phyloP scores from a whole-genome alignment of 2,329 filamentous ascomycete species.

The Xylariaceae sp. region DNA sequence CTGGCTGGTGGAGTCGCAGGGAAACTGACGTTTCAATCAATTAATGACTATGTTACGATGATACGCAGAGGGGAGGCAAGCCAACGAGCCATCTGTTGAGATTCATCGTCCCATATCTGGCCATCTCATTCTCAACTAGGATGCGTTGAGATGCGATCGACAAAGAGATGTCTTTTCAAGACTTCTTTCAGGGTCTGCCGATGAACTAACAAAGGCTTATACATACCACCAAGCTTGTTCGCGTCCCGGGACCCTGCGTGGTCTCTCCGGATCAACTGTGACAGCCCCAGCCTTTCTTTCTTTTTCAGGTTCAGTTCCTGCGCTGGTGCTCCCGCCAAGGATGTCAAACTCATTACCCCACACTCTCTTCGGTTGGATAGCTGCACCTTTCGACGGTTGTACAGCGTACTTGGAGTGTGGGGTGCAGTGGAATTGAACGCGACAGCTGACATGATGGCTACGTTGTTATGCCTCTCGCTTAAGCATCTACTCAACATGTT shows the following conservation, averaged over 20 bases:
- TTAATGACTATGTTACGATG: background rate
- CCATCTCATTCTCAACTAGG: constrained; percentile 12
- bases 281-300: constrained; percentile 17
- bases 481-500: constrained; percentile 32
- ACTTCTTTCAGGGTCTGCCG: constrained; percentile 22
- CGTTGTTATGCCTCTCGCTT: constrained; percentile 38
- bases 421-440: constrained; percentile 35
- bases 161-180: constrained; percentile 16
- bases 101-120: constrained; percentile 10
- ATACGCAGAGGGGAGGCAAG: background rate
- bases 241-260: constrained; percentile 32
- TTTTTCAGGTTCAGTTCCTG: constrained; percentile 32
- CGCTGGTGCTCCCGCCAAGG: constrained; percentile 24
- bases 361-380: constrained; percentile 30
- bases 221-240: constrained; percentile 15
- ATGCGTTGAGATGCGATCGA: constrained; percentile 22
- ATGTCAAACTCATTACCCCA: constrained; percentile 33
- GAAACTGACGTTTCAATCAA: background rate
- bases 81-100: background rate
- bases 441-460: constrained; percentile 34
- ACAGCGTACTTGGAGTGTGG: constrained; percentile 32
- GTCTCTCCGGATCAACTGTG: constrained; percentile 35
- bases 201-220: constrained; percentile 11
- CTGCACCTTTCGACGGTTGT: constrained; percentile 29
- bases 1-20: background rate